Conservation (phyloP, 2,329 filamentous ascomycete species). For the Pseudocercospora musae region DNA sequence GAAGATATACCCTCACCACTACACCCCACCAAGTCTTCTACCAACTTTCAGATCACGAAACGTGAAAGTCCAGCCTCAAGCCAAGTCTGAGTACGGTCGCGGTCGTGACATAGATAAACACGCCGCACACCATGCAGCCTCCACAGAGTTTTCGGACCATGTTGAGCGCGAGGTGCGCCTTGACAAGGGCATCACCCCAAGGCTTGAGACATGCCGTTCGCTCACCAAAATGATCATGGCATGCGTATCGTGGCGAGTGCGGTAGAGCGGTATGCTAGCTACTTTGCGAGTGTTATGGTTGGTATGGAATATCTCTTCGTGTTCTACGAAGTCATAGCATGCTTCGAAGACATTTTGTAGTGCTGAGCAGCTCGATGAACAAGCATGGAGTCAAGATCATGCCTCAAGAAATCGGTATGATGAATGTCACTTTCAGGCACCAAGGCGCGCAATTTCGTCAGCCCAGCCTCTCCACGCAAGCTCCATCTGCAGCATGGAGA, state of each 20-base stretch:
- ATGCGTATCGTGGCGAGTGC: neutral
- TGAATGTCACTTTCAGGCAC: neutral
- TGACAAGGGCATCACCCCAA: neutral
- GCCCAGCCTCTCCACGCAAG: neutral
- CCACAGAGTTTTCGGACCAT: no score
- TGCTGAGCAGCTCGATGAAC: neutral
- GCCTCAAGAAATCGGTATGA: no score
- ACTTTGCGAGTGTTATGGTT: neutral
- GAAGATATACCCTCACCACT: no score
- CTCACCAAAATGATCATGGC: neutral
- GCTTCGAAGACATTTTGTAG: neutral
- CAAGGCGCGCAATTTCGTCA: neutral
- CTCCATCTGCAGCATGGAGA: neutral
- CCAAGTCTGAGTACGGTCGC: no score
- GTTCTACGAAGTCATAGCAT: neutral
- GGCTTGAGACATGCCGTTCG: neutral
- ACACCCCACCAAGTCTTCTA: no score
- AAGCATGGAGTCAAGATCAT: neutral
- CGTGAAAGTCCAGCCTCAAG: no score
- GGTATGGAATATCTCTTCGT: neutral
- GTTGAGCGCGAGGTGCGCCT: neutral
- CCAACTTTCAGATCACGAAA: no score
- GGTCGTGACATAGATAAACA: no score
- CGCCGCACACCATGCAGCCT: no score
- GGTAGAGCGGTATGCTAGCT: neutral